phyloP scores from a whole-genome alignment of 495 filamentous ascomycete species.

The Aspergillus coremiiformis region DNA sequence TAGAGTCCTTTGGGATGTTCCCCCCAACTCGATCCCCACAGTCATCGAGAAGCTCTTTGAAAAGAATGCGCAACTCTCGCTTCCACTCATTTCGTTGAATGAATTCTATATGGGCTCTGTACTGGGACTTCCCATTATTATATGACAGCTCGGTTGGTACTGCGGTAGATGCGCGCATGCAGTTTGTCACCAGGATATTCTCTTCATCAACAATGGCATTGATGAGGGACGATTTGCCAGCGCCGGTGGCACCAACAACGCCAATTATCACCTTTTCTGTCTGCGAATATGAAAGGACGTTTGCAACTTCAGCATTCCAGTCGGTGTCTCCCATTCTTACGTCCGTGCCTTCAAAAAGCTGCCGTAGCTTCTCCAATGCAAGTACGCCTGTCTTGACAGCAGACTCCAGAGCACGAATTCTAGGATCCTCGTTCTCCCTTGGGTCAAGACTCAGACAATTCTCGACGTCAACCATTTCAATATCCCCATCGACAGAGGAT shows the following conservation, averaged over 20 bases:
- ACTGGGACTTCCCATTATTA: constrained; percentile 45
- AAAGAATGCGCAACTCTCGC: constrained; percentile 41
- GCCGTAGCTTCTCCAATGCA: not conserved
- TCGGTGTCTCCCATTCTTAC: not conserved
- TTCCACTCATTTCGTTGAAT: constrained; percentile 50
- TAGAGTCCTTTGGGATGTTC: constrained; percentile 35
- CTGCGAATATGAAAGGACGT: constrained; percentile 14
- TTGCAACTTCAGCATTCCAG: not conserved
- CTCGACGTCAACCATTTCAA: not conserved
- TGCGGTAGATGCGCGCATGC: constrained; percentile 60
- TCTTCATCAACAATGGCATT: constrained; percentile 54
- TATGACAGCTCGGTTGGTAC: constrained; percentile 60
- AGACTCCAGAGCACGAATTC: not conserved
- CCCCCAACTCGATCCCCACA: constrained; percentile 39
- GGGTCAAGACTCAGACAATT: not conserved
- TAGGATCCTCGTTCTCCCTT: not conserved
- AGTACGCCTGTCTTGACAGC: not conserved
- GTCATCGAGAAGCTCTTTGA: constrained; percentile 46
- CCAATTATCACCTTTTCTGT: constrained; percentile 43
- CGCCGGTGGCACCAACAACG: constrained; percentile 52
- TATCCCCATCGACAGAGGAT: not conserved
- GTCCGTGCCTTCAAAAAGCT: not conserved
- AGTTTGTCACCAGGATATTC: constrained; percentile 45
- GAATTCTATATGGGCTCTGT: constrained; percentile 60
- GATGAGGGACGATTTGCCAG: constrained; percentile 54